phyloP scores from a whole-genome alignment of 2,329 filamentous ascomycete genomes.

The Aspergillus udagawae region DNA sequence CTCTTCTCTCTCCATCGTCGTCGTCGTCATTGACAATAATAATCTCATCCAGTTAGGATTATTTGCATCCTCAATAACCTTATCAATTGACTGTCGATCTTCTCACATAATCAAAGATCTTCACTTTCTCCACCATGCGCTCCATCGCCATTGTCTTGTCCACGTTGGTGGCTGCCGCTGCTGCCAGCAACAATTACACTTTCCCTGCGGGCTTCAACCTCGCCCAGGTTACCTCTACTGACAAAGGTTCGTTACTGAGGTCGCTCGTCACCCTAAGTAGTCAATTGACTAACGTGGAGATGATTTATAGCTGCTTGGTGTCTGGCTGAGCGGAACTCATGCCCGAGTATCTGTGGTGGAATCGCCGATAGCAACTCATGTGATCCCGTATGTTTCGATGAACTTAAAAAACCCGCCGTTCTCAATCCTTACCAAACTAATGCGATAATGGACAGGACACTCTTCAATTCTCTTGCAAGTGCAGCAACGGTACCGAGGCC shows the following conservation, averaged over 20 bases:
- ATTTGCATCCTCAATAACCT: conserved; percentile 2
- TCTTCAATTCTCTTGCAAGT: conserved; percentile 56
- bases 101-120: not conserved
- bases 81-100: not conserved
- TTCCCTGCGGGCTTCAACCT: conserved; percentile 42
- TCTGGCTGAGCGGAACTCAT: conserved; percentile 55
- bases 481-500: conserved; percentile 52
- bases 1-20: not conserved
- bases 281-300: not conserved
- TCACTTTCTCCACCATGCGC: conserved; percentile 39
- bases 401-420: not conserved
- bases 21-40: not conserved
- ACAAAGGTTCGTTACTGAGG: conserved; percentile 25
- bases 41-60: not conserved
- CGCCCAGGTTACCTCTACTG: conserved; percentile 32
- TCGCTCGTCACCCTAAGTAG: not conserved
- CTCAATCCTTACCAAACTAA: conserved; percentile 10
- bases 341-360: conserved; percentile 57
- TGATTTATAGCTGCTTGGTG: conserved; percentile 51
- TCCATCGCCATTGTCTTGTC: conserved; percentile 46
- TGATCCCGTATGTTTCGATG: conserved; percentile 47
- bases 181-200: conserved; percentile 43
- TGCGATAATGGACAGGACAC: conserved; percentile 34
- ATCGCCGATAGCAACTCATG: conserved; percentile 51
- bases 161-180: conserved; percentile 44